These are phyloP conservation scores for Scenedesmus sp. DNA, from an alignment of 163 green algal genomes.

Conservation along the genomic window DNA sequence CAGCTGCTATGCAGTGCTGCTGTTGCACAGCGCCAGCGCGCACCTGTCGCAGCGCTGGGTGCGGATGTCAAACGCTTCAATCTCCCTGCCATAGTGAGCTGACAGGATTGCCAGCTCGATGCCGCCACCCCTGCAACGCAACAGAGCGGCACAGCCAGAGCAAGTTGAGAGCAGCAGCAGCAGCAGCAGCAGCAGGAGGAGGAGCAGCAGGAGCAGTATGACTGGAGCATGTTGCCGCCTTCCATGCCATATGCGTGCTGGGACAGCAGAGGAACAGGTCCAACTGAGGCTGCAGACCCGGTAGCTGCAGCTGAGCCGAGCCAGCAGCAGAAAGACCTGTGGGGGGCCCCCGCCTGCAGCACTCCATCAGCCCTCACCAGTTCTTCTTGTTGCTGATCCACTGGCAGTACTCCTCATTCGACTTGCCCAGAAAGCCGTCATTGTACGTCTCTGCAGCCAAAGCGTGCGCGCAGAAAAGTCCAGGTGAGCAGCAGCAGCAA, in stretches of 20 bases:
- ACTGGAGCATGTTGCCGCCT: too few species aligned
- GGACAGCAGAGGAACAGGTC: too few species aligned
- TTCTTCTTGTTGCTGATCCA: slow-evolving; percentile 81
- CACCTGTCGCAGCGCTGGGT: slow-evolving; percentile 51
- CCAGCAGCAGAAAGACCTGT: too few species aligned
- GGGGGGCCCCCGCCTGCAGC: too few species aligned
- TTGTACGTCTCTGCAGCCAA: slow-evolving; percentile 84
- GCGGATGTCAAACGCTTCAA: slow-evolving; percentile 95
- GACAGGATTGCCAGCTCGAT: slow-evolving; percentile 97
- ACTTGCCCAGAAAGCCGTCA: slow-evolving; percentile 90
- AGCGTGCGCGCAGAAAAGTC: too few species aligned
- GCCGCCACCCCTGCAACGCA: slow-evolving; percentile 86
- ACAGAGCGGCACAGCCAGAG: neutral
- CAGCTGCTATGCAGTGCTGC: too few species aligned
- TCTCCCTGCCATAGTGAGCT: slow-evolving; percentile 83
- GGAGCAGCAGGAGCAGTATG: neutral
- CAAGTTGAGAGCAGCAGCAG: too few species aligned
- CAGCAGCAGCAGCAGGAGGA: neutral
- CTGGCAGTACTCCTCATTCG: slow-evolving; percentile 84
- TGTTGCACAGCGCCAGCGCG: neutral
- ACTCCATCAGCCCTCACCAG: slow-evolving; percentile 9
- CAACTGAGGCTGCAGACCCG: too few species aligned
- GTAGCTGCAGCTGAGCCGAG: too few species aligned
- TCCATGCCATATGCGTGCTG: too few species aligned
- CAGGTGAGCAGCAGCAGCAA: too few species aligned